Percentiles rank a stretch among this genome's conserved stretches.
Evolutionary conservation across 1,284 basidiomycete species (phyloP).

Genomic region (Kwoniella shivajii): DNA sequence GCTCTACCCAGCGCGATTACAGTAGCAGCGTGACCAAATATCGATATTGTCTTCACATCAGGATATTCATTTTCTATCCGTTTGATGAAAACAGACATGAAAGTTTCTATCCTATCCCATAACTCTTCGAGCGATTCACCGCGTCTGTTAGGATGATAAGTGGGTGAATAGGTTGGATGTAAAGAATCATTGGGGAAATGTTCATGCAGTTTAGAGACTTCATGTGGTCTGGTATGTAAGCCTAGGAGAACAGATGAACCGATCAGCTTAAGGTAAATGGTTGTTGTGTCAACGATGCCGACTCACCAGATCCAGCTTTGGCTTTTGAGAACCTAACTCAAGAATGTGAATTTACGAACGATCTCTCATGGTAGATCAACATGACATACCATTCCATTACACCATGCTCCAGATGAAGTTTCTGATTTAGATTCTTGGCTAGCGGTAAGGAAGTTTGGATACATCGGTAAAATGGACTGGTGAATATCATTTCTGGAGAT

Average conservation of each 20-base stretch:
- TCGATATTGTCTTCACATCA: constrained; percentile 48
- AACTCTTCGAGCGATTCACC: constrained; percentile 57
- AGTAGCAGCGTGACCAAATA: constrained; percentile 58
- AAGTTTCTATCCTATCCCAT: constrained; percentile 45
- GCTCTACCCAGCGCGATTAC: constrained; percentile 53
- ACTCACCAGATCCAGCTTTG: constrained; percentile 31
- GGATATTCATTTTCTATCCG: constrained; percentile 43
- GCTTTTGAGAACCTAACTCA: constrained; percentile 49
- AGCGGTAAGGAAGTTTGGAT: constrained; percentile 56
- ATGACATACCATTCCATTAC: constrained; percentile 56
- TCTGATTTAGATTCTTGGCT: constrained; percentile 37
- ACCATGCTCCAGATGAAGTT: constrained; percentile 54
- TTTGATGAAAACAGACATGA: constrained; percentile 41
- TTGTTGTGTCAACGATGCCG: too few relatives aligned
- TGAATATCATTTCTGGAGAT: constrained; percentile 44
- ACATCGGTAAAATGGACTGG: constrained; percentile 57
- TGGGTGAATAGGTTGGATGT: constrained; percentile 45
- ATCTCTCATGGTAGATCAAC: too few relatives aligned
- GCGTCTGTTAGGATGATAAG: constrained; percentile 52
- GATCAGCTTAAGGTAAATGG: too few relatives aligned
- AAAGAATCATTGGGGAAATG: constrained; percentile 40
- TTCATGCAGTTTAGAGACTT: constrained; percentile 28
- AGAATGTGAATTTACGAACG: too few relatives aligned
- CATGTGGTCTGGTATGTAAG: constrained; percentile 47
- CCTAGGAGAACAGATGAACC: too few relatives aligned